Base-by-base conservation (phyloP, 2,329 filamentous ascomycete genomes). In the Hypocreales sp. region DNA sequence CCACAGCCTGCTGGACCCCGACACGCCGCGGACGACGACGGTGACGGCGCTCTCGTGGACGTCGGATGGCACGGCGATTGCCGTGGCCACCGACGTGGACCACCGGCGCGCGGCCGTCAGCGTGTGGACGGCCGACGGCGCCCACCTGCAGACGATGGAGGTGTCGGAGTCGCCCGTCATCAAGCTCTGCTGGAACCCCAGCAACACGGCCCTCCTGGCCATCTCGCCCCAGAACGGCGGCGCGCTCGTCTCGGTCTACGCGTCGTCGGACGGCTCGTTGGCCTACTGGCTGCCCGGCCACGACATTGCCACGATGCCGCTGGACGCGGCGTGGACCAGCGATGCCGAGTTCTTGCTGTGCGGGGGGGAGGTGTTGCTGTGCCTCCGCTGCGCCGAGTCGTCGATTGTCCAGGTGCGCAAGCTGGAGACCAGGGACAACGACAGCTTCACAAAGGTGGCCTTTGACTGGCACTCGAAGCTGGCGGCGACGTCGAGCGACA, bases 31-130 rank as follows among this genome's bases (percentile, higher is more conserved):
- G 25, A 56, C 58, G 31, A 61, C 67, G 2, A 67, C 60, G 1
- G 62, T 72, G 17, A 70, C 66, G 10, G 64, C 68, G 26, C 56
- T 77, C 44, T 60, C 70, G 24, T 76, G 72, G 72, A 67, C 67
- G 18, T 59, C 55, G 20, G 60, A 68, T 36, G 71, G 71, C 15
- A 51, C 53, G 3, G 51, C 56, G 18, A 62, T 77, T 37, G 70
- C 70, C 7, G 47, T 76, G 8, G 67, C 70, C 16, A 67, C 63
- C 11, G 69, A 75, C 29, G 55, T 60, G 4, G 63, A 58, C 13
- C 60, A 55, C 20, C n/a, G n/a, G n/a, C 38, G 48, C 21, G 64
- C 64, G 25, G 60, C 64, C 3, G 59, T 76, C 14, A 64, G 61
- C 31, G 58, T 76, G 12, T 73, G 67, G 62, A 55, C 56, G 7